Percentiles rank a stretch among this genome's conserved stretches.
phyloP scores from a whole-genome alignment of 169 alveolate species.

The Plasmodium malariae region DNA sequence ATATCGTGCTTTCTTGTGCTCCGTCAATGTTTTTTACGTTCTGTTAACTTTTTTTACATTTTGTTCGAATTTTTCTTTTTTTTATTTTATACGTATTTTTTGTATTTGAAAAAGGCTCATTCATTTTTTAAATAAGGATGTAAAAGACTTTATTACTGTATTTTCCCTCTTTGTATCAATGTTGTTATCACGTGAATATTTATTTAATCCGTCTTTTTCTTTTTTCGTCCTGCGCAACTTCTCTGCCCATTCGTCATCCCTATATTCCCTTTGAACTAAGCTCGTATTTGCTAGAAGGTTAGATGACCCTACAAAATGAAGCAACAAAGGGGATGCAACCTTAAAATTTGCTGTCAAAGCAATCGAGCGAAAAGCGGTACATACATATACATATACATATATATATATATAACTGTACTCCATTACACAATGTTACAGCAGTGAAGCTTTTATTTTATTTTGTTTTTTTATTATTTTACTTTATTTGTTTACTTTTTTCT shows the following conservation, averaged over 20 bases:
- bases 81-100: no score
- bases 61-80: no score
- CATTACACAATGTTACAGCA: background rate
- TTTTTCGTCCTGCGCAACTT: conserved; percentile 39
- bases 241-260: conserved; percentile 73
- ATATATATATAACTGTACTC: background rate
- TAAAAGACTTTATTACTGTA: conserved; percentile 29
- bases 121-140: conserved; percentile 54
- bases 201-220: conserved; percentile 7
- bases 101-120: background rate
- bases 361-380: no score
- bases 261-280: conserved; percentile 34
- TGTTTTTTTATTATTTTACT: no score
- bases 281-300: conserved; percentile 35
- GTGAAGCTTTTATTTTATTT: background rate
- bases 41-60: no score
- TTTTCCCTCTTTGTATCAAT: background rate
- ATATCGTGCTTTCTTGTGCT: no score
- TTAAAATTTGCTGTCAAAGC: no score
- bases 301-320: conserved; percentile 43
- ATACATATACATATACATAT: background rate
- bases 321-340: no score
- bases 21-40: no score
- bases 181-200: background rate
- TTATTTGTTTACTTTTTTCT: no score